A percentile compares a stretch with the other conserved stretches of the same genome.
Evolutionary conservation across 495 filamentous ascomycete genomes (phyloP).

Genomic region (Penicillium atrosanguineum): DNA sequence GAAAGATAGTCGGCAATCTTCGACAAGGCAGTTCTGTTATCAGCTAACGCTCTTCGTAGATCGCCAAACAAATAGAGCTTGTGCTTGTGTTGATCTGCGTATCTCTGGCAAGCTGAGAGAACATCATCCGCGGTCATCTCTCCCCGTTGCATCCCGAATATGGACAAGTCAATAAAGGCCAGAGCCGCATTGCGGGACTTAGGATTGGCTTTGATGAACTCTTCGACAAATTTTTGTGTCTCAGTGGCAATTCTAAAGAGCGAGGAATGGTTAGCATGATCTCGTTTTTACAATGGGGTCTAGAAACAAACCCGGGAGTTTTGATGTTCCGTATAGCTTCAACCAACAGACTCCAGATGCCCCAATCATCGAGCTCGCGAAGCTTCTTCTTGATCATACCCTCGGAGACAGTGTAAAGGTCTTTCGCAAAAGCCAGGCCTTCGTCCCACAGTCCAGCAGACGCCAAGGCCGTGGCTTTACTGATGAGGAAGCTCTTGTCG

Average conservation of each 20-base stretch:
- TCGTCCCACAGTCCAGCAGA: constrained; percentile 46
- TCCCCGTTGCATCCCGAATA: constrained; percentile 27
- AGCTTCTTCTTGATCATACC: constrained; percentile 33
- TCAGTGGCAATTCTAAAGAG: constrained; percentile 31
- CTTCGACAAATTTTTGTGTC: constrained; percentile 29
- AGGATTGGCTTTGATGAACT: constrained; percentile 32
- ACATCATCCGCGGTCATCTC: constrained; percentile 33
- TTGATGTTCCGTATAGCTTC: constrained; percentile 27
- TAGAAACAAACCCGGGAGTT: constrained; percentile 32
- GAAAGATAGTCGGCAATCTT: constrained; percentile 38
- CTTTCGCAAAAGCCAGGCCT: constrained; percentile 42
- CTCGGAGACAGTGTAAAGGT: constrained; percentile 35
- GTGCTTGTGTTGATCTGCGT: constrained; percentile 47
- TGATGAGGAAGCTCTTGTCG: constrained; percentile 49
- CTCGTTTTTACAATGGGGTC: background rate
- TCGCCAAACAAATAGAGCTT: constrained; percentile 58
- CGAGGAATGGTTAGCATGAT: constrained; percentile 9
- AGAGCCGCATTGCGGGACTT: constrained; percentile 51
- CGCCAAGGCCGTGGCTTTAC: constrained; percentile 45
- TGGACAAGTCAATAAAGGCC: constrained; percentile 34
- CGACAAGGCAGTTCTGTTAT: constrained; percentile 29
- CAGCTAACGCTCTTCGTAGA: constrained; percentile 41
- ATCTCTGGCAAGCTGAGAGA: constrained; percentile 42
- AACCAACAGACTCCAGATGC: constrained; percentile 50
- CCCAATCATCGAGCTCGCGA: constrained; percentile 55